Conservation (phyloP, 1,139 yeast genomes). For the Candida sp. region DNA sequence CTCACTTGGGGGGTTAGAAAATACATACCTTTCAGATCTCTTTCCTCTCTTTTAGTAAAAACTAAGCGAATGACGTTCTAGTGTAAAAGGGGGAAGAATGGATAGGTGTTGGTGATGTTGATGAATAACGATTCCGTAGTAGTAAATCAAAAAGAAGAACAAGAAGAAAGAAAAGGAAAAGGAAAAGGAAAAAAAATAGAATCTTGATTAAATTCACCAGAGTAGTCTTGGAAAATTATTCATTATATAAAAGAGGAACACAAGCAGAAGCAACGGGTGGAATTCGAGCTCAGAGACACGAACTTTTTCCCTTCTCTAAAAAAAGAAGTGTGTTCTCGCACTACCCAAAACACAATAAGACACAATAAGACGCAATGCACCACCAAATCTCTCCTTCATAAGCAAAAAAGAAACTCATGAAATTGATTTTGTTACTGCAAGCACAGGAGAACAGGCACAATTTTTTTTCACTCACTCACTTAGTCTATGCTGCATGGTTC, state of each 20-base stretch:
- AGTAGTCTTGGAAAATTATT: background rate
- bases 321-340: background rate
- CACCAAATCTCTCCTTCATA: no score
- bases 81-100: background rate
- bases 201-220: no score
- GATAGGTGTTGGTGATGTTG: background rate
- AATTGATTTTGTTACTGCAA: background rate
- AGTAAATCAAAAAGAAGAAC: background rate
- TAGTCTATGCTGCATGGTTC: background rate
- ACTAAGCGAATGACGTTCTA: conserved; percentile 1
- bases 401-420: conserved; percentile 1
- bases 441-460: no score
- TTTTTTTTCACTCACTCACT: background rate
- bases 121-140: background rate
- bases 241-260: background rate
- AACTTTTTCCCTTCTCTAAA: background rate
- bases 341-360: background rate
- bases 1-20: background rate
- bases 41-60: conserved; percentile 1
- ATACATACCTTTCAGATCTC: conserved; percentile 4
- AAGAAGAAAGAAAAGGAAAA: background rate
- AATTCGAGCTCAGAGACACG: background rate
- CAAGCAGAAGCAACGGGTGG: background rate
- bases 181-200: background rate
- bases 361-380: background rate